Evolutionary conservation across 345 rosid species (phyloP), one percentile per base, ranked within the genome.

Genomic region (Rhizophora apiculata): DNA sequence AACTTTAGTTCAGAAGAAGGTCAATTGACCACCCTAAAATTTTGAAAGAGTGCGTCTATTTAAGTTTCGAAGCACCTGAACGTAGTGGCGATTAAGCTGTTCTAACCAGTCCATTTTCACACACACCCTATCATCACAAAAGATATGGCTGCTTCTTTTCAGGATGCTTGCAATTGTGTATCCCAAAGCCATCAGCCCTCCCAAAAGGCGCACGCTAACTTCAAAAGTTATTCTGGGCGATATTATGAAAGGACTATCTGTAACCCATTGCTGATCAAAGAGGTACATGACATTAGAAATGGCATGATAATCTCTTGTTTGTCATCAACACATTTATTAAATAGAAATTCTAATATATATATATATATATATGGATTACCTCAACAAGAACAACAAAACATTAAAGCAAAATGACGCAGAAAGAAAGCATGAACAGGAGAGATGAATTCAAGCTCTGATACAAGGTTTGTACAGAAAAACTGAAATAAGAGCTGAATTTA

Each of bases 121-220:
- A 27, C 83, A 83, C 54, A 89, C 91, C 82, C 78, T 87, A 57
- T 92, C 91, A 74, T 84, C 83, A 60, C 61, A 79, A 80, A 94
- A 91, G 68, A 89, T 70, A 68, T 94, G 97, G 84, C 98, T 94
- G 78, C 90, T 94, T 78, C 98, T 83, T 78, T 94, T 94, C 73
- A 94, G 79, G 82, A 94, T 94, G 56, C 93, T 61, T 55, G 98
- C 98, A 68, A 94, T 94, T 64, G 97, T 91, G 80, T 94, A 94
- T 19, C 98, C 98, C 73, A 94, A 75, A 61, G 98, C 98, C 98
- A 94, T 94, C 72, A 94, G 76, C 61, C 98, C 98, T 81, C 98
- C 98, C 32, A 94, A 86, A 62, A 94, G 94, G 31, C 96, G 97
- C 54, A 87, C 98, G 9, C 95, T 91, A 64, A 94, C 98, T 85